Evolutionary conservation across 1,284 basidiomycete species (phyloP).

Genomic region (Mrakiaceae sp.): DNA sequence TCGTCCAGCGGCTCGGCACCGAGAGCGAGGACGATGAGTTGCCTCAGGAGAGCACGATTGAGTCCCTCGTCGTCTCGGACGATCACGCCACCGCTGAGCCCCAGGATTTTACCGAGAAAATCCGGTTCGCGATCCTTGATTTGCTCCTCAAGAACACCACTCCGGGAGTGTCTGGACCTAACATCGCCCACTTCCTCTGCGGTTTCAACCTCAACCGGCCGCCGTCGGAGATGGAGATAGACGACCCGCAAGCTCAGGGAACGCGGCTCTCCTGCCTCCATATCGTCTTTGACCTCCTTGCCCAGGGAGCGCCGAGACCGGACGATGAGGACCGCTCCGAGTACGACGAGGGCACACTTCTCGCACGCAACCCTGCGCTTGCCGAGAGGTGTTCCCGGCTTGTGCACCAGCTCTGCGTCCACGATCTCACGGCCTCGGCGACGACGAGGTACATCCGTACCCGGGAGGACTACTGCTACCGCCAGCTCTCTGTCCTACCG

Average conservation of each 20-base stretch:
- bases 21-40: constrained; percentile 33
- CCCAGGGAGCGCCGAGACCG: constrained; percentile 52
- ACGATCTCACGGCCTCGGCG: constrained; percentile 68
- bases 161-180: constrained; percentile 56
- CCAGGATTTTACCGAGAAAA: constrained; percentile 49
- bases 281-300: constrained; percentile 65
- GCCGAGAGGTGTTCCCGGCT: constrained; percentile 80
- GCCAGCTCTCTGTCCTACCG: constrained; percentile 65
- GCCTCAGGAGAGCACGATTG: constrained; percentile 18
- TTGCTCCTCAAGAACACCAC: constrained; percentile 70
- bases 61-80: constrained; percentile 26
- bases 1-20: constrained; percentile 54
- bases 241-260: constrained; percentile 50
- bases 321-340: constrained; percentile 27
- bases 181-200: constrained; percentile 79
- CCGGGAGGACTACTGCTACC: constrained; percentile 76
- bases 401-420: constrained; percentile 74
- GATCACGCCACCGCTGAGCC: constrained; percentile 30
- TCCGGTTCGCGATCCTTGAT: constrained; percentile 69
- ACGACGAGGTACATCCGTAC: constrained; percentile 81
- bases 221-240: constrained; percentile 31
- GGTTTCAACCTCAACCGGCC: constrained; percentile 52
- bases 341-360: constrained; percentile 42
- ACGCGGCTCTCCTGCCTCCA: constrained; percentile 64
- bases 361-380: constrained; percentile 57